Evolutionary conservation across 2,329 filamentous ascomycete genomes (phyloP).

Genomic region (Phaeosphaeriaceae sp.): DNA sequence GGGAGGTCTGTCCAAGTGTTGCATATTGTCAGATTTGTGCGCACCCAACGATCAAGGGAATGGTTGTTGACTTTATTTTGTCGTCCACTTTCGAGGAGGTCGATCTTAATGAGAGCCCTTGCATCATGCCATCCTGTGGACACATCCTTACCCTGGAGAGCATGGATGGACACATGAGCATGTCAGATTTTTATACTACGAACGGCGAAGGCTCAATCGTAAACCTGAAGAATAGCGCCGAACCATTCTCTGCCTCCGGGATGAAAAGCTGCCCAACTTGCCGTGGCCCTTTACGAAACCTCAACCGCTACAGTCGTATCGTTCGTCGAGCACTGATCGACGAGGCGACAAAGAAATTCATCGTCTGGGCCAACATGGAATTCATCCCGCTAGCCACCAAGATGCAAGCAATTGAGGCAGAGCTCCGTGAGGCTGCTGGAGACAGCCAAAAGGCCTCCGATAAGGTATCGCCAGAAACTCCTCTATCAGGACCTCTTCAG

Average conservation of each 20-base stretch:
- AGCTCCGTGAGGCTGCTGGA: constrained; percentile 19
- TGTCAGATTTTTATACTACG: not conserved
- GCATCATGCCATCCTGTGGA: too few relatives aligned
- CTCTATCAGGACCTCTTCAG: too few relatives aligned
- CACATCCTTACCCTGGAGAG: too few relatives aligned
- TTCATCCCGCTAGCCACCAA: not conserved
- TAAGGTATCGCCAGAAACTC: too few relatives aligned
- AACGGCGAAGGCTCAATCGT: not conserved
- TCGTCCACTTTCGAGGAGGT: too few relatives aligned
- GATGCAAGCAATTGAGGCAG: not conserved
- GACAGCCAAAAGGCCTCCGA: too few relatives aligned
- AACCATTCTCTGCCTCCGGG: not conserved
- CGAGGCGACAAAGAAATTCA: not conserved
- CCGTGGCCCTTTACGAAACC: not conserved
- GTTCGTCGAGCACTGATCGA: not conserved
- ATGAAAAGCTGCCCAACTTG: not conserved
- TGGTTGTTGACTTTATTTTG: too few relatives aligned
- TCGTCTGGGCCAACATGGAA: not conserved
- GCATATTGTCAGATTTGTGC: too few relatives aligned
- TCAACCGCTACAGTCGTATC: not conserved
- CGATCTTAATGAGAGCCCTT: too few relatives aligned
- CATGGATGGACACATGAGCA: not conserved
- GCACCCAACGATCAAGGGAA: too few relatives aligned
- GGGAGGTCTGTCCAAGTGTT: too few relatives aligned
- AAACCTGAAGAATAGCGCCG: not conserved